Evolutionary conservation across 805 yeast species (phyloP).

Genomic region (Ogataea sp.): DNA sequence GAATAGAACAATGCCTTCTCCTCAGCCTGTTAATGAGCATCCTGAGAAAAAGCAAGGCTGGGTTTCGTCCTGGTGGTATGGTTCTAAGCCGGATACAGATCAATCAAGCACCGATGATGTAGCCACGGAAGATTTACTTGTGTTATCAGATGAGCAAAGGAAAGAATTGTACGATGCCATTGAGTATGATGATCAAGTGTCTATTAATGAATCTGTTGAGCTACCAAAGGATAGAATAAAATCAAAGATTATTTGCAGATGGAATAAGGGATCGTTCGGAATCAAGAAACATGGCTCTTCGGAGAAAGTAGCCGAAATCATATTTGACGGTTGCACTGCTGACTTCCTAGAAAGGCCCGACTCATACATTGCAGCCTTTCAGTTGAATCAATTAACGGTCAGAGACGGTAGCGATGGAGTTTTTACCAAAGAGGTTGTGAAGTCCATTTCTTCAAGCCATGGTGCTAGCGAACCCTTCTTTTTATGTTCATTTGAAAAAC

Average conservation of each 20-base stretch:
- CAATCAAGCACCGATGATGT: constrained; percentile 4
- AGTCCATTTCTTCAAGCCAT: constrained; percentile 49
- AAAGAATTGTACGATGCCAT: constrained; percentile 89
- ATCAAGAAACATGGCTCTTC: constrained; percentile 36
- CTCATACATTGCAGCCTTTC: constrained; percentile 64
- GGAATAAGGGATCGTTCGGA: constrained; percentile 71
- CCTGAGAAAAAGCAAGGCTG: constrained; percentile 44
- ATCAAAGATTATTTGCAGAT: constrained; percentile 57
- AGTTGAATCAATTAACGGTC: constrained; percentile 72
- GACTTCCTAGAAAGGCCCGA: constrained; percentile 71
- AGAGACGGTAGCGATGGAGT: constrained; percentile 81
- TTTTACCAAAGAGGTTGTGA: constrained; percentile 79
- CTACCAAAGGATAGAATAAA: constrained; percentile 67
- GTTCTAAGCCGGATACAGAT: constrained; percentile 7
- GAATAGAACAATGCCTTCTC: constrained; percentile 8
- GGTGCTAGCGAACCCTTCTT: constrained; percentile 56
- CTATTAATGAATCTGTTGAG: constrained; percentile 43
- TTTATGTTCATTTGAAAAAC: constrained; percentile 71
- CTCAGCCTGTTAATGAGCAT: constrained; percentile 8
- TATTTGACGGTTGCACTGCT: constrained; percentile 75
- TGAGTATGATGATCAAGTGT: constrained; percentile 70
- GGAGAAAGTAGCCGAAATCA: constrained; percentile 59
- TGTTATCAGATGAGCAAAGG: constrained; percentile 78
- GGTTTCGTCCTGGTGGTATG: constrained; percentile 67
- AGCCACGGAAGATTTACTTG: constrained; percentile 28